These are phyloP conservation scores for Cyanidium caldarium DNA, from an alignment of 23 red algal species.

Conservation along the genomic window DNA sequence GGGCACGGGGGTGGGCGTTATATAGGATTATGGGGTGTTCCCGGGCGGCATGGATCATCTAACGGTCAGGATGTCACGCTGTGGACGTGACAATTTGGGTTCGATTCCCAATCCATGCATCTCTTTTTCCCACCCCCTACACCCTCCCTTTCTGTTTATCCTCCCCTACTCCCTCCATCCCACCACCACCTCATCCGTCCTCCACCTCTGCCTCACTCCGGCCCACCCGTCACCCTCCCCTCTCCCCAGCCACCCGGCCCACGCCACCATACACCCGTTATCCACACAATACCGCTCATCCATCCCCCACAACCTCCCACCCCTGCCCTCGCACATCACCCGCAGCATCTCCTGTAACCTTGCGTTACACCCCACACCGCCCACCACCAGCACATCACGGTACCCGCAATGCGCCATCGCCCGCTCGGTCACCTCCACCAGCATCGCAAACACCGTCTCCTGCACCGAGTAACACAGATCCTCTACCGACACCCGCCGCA, in stretches of 20 bases:
- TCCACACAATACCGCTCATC: slow-evolving; percentile 99
- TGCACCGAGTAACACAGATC: slow-evolving; percentile 95
- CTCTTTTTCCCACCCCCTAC: not conserved
- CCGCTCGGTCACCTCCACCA: slow-evolving; percentile 92
- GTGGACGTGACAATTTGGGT: slow-evolving; percentile 77
- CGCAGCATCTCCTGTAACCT: slow-evolving; percentile 80
- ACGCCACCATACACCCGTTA: slow-evolving; percentile 98
- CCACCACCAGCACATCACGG: slow-evolving; percentile 80
- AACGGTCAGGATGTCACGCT: slow-evolving; percentile 85
- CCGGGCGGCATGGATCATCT: slow-evolving; percentile 13
- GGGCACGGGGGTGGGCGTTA: too few species aligned
- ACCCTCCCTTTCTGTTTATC: not conserved
- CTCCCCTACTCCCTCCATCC: slow-evolving; percentile 31
- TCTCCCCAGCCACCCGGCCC: slow-evolving; percentile 73
- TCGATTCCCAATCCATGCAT: slow-evolving; percentile 68
- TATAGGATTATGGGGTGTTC: not conserved
- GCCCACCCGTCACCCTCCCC: too few species aligned
- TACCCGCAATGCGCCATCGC: slow-evolving; percentile 92
- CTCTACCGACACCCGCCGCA: slow-evolving; percentile 22
- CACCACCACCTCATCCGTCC: slow-evolving; percentile 69
- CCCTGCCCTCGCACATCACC: slow-evolving; percentile 53
- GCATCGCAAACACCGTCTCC: slow-evolving; percentile 97
- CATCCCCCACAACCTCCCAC: slow-evolving; percentile 67
- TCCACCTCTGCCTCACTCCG: slow-evolving; percentile 9
- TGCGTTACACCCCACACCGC: slow-evolving; percentile 96